These are phyloP conservation scores for Scedosporium boydii DNA, from an alignment of 2,329 filamentous ascomycete genomes.

Conservation along the genomic window DNA sequence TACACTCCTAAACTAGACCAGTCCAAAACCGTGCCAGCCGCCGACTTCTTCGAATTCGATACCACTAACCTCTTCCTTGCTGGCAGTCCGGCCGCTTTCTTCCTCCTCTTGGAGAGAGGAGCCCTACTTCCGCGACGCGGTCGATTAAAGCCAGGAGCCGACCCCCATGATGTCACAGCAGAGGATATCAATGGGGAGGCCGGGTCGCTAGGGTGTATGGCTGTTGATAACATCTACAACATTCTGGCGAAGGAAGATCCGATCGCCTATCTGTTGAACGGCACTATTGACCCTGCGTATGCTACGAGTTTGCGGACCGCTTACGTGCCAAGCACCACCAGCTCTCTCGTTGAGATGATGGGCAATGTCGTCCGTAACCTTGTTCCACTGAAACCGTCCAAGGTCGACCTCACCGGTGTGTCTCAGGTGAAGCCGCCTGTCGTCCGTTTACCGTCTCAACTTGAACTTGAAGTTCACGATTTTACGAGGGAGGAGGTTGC, in stretches of 20 bases:
- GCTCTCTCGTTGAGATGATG: slow-evolving; percentile 55
- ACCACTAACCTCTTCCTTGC: slow-evolving; percentile 82
- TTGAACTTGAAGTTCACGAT: slow-evolving; percentile 95
- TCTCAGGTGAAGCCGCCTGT: slow-evolving; percentile 22
- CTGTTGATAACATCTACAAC: slow-evolving; percentile 95
- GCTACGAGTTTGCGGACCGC: slow-evolving; percentile 67
- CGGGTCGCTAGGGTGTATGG: slow-evolving; percentile 79
- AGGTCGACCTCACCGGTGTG: background rate
- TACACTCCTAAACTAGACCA: slow-evolving; percentile 43
- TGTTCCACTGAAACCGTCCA: slow-evolving; percentile 31
- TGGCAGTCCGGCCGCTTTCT: slow-evolving; percentile 87
- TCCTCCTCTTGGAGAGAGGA: slow-evolving; percentile 72
- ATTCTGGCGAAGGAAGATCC: slow-evolving; percentile 63
- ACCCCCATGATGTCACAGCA: slow-evolving; percentile 48
- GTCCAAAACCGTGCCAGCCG: slow-evolving; percentile 29
- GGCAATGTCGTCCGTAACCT: slow-evolving; percentile 53
- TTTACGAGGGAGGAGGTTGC: slow-evolving; percentile 88
- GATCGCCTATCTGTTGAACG: slow-evolving; percentile 87
- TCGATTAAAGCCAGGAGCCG: slow-evolving; percentile 64
- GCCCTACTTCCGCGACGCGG: slow-evolving; percentile 66
- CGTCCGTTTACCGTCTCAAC: slow-evolving; percentile 46
- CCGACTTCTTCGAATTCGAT: slow-evolving; percentile 76
- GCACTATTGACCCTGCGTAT: slow-evolving; percentile 75
- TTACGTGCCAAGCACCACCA: slow-evolving; percentile 64
- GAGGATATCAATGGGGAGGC: slow-evolving; percentile 62